These are phyloP conservation scores for Phaeoacremonium minimum DNA, from an alignment of 2,329 filamentous ascomycete genomes.

Conservation along the genomic window DNA sequence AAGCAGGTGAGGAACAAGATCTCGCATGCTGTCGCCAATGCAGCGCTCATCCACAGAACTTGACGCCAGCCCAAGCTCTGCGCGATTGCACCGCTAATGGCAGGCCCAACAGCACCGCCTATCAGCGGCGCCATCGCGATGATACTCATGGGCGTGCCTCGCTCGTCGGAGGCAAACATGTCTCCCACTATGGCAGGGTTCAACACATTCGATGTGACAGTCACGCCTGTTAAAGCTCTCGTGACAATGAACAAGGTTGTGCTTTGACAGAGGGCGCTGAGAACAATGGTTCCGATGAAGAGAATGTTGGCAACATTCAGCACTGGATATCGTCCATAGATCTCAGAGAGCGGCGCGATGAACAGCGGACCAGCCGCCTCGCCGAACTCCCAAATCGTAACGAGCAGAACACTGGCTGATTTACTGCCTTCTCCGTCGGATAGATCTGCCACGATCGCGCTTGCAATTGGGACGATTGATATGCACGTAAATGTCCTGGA, in stretches of 20 bases:
- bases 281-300: conserved; percentile 43
- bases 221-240: conserved; percentile 55
- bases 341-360: conserved; percentile 59
- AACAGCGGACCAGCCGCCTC: conserved; percentile 57
- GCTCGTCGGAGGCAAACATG: conserved; percentile 52
- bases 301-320: conserved; percentile 48
- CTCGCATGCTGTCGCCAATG: conserved; percentile 43
- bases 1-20: conserved; percentile 46
- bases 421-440: conserved; percentile 31
- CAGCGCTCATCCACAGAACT: conserved; percentile 45
- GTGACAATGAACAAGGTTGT: conserved; percentile 45
- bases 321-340: conserved; percentile 51
- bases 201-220: conserved; percentile 60
- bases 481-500: conserved; percentile 54
- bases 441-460: conserved; percentile 44
- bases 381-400: conserved; percentile 68
- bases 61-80: conserved; percentile 50
- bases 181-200: conserved; percentile 62
- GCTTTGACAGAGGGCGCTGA: conserved; percentile 39
- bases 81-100: conserved; percentile 49
- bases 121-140: conserved; percentile 53
- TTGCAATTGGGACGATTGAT: conserved; percentile 48
- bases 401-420: conserved; percentile 53
- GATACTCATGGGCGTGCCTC: conserved; percentile 54
- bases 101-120: conserved; percentile 53